Base-by-base conservation (phyloP, 2,329 filamentous ascomycete genomes). In the Calonectria henricotiae region DNA sequence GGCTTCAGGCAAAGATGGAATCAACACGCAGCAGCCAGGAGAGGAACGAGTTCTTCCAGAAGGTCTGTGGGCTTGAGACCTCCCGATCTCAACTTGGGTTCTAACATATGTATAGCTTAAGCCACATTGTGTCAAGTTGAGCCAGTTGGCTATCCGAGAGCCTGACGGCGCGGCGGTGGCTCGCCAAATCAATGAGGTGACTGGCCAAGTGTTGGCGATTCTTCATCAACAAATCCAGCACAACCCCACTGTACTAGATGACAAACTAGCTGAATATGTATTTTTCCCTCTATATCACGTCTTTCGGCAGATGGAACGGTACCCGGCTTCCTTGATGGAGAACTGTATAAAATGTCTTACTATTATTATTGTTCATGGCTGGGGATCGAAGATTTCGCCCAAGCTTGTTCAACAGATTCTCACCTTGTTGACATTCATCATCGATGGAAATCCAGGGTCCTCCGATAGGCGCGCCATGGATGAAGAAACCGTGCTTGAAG, bases 261-360 rank as follows among this genome's bases (percentile, higher is more conserved):
- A 91, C 63, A 96, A 95, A 80, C 85, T 98, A 20, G 94, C 95
- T 15, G 95, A 98, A 84, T 99, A 98, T 85, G 89, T 93, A 78
- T 98, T 98, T 85, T 98, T 98, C 72, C 96, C 96, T 0, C 85
- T 99, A 0, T 95, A 94, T 0, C 93, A 96, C 75, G 90, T 98
- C 44, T 92, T 99, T 76, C 92, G 94, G 69, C 89, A 91, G 72
- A 92, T 94, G 74, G 89, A 93, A 72, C 86, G 88, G 58, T 90
- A 95, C 65, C 91, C 95, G 0, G 88, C 93, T 55, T 88, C 89
- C 41, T 85, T 94, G 46, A 84, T 96, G 8, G 96, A 99, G 80
- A 83, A 93, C 49, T 91, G 92, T 35, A 86, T 98, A 54, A 90
- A 91, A 79, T 96, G 93, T 75, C 85, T 98, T 39, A 87, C 89